Percentiles rank a stretch among this genome's conserved stretches.
Evolutionary conservation across 2,329 filamentous ascomycete species (phyloP).

Genomic region (Botryotinia calthae): DNA sequence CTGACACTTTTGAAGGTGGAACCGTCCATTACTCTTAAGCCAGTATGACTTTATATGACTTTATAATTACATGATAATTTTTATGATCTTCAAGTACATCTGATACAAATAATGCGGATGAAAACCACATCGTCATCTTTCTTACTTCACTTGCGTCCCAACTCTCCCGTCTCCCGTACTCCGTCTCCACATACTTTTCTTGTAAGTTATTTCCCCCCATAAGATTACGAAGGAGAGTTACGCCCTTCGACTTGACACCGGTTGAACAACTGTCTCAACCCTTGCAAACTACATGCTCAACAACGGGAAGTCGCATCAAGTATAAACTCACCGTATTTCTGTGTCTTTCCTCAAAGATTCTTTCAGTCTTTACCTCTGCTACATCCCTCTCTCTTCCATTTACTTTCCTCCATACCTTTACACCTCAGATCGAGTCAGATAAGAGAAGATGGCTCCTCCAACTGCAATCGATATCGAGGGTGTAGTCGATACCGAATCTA

Average conservation of each 20-base stretch:
- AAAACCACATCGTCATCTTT: background rate
- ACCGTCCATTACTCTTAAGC: too few relatives aligned
- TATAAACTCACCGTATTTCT: constrained; percentile 10
- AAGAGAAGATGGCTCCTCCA: constrained; percentile 44
- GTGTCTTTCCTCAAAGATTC: background rate
- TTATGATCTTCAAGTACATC: background rate
- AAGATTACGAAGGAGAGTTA: background rate
- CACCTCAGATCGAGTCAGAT: background rate
- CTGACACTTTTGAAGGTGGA: background rate
- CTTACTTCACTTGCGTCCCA: background rate
- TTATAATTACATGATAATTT: constrained; percentile 6
- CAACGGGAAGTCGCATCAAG: constrained; percentile 11
- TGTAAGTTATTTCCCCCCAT: constrained; percentile 6
- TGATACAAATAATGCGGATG: background rate
- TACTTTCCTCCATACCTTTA: background rate
- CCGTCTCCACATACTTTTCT: constrained; percentile 5
- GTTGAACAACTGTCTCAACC: constrained; percentile 17
- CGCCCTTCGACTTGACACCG: constrained; percentile 17
- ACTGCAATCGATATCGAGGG: constrained; percentile 38
- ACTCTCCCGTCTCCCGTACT: background rate
- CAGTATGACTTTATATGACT: background rate
- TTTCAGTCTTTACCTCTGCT: background rate
- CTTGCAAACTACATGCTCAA: constrained; percentile 16
- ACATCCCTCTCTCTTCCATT: background rate
- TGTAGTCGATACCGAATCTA: constrained; percentile 45